Evolutionary conservation across 306 rosid genomes (phyloP).

Genomic region (Astragalus membranaceus): DNA sequence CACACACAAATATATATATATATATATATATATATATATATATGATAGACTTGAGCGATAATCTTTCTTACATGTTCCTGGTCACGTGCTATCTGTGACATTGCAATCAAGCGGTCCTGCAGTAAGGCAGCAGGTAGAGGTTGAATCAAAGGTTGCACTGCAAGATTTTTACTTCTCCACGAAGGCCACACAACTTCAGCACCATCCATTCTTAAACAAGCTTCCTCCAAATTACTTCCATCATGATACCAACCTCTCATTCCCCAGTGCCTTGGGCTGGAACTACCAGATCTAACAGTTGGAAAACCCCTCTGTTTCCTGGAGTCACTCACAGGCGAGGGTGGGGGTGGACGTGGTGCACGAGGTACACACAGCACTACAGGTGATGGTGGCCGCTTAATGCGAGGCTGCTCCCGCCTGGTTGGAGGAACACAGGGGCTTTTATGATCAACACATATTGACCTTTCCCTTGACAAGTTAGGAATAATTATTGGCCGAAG

Average conservation of each 20-base stretch:
- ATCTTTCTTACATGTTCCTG: constrained; percentile 78
- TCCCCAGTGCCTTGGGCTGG: constrained; percentile 99
- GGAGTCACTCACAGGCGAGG: constrained; percentile 81
- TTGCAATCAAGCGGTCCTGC: constrained; percentile 81
- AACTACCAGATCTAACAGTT: constrained; percentile 94
- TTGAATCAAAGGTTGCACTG: constrained; percentile 71
- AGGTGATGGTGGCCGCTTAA: constrained; percentile 91
- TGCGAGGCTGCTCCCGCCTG: constrained; percentile 81
- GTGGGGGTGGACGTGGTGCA: constrained; percentile 87
- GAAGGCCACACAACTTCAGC: constrained; percentile 98
- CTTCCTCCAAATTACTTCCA: constrained; percentile 83
- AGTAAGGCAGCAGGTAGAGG: constrained; percentile 81
- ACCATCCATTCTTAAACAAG: constrained; percentile 76
- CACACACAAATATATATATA: too few relatives aligned
- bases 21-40: not conserved
- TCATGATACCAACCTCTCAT: constrained; percentile 91
- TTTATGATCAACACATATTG: constrained; percentile 65
- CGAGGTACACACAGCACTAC: constrained; percentile 85
- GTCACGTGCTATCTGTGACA: constrained; percentile 84
- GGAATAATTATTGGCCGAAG: constrained; percentile 87
- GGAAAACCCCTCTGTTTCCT: constrained; percentile 90
- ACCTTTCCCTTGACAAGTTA: constrained; percentile 68
- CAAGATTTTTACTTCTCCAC: constrained; percentile 72
- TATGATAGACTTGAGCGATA: not conserved
- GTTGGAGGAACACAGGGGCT: constrained; percentile 84